phyloP scores from a whole-genome alignment of 495 filamentous ascomycete species.

The Niebla homalea region DNA sequence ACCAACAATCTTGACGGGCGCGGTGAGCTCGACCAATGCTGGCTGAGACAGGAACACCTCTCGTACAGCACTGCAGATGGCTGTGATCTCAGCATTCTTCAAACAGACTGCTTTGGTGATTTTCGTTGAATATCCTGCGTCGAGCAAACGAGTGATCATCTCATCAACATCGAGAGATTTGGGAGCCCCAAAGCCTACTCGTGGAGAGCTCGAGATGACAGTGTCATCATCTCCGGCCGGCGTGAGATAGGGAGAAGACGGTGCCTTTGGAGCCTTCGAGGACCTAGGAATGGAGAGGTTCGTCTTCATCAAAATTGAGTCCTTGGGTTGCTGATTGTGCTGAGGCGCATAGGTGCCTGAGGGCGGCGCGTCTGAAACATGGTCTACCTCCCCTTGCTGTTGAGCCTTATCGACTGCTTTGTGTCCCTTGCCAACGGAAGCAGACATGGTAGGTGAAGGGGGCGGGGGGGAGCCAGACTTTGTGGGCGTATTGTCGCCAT shows the following conservation, averaged over 20 bases:
- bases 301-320: slow-evolving; percentile 76
- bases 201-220: slow-evolving; percentile 19
- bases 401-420: slow-evolving; percentile 70
- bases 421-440: slow-evolving; percentile 61
- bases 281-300: slow-evolving; percentile 39
- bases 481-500: slow-evolving; percentile 23
- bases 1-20: slow-evolving; percentile 98
- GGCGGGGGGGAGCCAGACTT: slow-evolving; percentile 52
- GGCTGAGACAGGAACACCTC: slow-evolving; percentile 89
- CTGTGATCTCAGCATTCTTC: slow-evolving; percentile 93
- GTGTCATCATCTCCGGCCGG: slow-evolving; percentile 16
- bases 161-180: slow-evolving; percentile 91
- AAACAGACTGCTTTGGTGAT: slow-evolving; percentile 94
- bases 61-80: slow-evolving; percentile 74
- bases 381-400: slow-evolving; percentile 79
- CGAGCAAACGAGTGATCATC: slow-evolving; percentile 87
- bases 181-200: slow-evolving; percentile 58
- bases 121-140: slow-evolving; percentile 91
- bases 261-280: slow-evolving; percentile 27
- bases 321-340: slow-evolving; percentile 44
- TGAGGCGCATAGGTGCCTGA: slow-evolving; percentile 36
- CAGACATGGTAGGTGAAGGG: slow-evolving; percentile 76
- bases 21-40: slow-evolving; percentile 76
- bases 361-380: slow-evolving; percentile 87
- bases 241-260: slow-evolving; percentile 11